Evolutionary conservation across 1,284 basidiomycete genomes (phyloP), one percentile per base, ranked within the genome.

Genomic region (Leccinum variabile): DNA sequence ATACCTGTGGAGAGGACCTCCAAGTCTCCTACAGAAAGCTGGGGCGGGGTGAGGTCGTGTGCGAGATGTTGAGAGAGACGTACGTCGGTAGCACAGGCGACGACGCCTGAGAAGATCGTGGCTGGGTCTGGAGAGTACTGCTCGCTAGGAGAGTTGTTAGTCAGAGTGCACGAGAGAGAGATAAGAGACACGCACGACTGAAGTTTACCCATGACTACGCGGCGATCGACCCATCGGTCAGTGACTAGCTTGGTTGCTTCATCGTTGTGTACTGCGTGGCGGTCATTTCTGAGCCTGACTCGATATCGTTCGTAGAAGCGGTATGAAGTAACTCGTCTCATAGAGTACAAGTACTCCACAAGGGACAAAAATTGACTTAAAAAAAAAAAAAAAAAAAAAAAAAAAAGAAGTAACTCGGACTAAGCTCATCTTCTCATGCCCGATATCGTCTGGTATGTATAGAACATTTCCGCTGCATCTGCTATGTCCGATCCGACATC

Each of bases 31-130:
- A 30, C 28, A 30, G 28, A 30, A 30, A 30, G 28, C 28, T 30
- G 28, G 28, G 28, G 28, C 28, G 7, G 28, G 28, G 28, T 30
- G 28, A 30, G 28, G 28, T 30, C 9, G 56, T 3, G 25, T 7
- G 22, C 6, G 61, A 67, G 22, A 59, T 44, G 49, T 46, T 49
- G 32, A 44, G 9, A 32, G 14, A 37, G 25, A 58, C 46, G 18
- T 62, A 91, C 88, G 66, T 88, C 88, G 7, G 85, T 80, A 5
- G 86, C 83, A 67, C 86, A 87, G 1, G 86, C 89, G 14, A 92
- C 82, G 41, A 94, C 79, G 1, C 92, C 91, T 2, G 93, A 95
- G 76, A 96, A 95, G 63, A 95, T 82, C 80, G 86, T 85, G 0
- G 80, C 73, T 1, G 90, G 88, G 72, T 94, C 87, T 9, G 91